These are phyloP conservation scores for Sporisorium scitamineum DNA, from an alignment of 1,284 basidiomycete genomes.

Conservation along the genomic window DNA sequence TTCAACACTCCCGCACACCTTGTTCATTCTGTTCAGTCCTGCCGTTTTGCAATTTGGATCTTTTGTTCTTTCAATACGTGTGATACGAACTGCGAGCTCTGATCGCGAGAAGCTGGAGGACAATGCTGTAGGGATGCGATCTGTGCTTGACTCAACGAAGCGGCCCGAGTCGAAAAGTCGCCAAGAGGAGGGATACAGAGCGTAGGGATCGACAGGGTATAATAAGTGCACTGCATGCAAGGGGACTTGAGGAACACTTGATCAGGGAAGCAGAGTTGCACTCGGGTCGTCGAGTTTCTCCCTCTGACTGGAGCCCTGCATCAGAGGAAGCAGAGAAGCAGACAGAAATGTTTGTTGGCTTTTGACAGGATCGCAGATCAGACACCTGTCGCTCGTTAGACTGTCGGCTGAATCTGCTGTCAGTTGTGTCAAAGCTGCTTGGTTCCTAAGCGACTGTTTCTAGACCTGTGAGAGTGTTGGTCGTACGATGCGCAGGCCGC, in stretches of 20 bases:
- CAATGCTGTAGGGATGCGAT: background rate
- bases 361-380: no score
- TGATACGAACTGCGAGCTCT: background rate
- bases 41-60: slow-evolving; percentile 1
- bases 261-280: no score
- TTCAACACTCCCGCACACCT: background rate
- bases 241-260: background rate
- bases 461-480: background rate
- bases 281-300: background rate
- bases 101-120: background rate
- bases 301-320: no score
- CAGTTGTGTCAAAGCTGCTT: background rate
- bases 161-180: background rate
- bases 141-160: background rate
- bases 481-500: background rate
- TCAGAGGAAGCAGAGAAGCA: no score
- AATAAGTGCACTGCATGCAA: background rate
- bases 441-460: no score
- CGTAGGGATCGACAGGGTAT: background rate
- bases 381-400: background rate
- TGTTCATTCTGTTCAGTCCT: background rate
- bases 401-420: background rate
- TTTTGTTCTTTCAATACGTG: background rate
- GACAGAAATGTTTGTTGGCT: no score
- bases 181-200: background rate